Percentiles rank a stretch among this genome's conserved stretches.
These are phyloP conservation scores for Thraustochytrium sp. DNA, from an alignment of 352 stramenopile genomes.

Conservation along the genomic window DNA sequence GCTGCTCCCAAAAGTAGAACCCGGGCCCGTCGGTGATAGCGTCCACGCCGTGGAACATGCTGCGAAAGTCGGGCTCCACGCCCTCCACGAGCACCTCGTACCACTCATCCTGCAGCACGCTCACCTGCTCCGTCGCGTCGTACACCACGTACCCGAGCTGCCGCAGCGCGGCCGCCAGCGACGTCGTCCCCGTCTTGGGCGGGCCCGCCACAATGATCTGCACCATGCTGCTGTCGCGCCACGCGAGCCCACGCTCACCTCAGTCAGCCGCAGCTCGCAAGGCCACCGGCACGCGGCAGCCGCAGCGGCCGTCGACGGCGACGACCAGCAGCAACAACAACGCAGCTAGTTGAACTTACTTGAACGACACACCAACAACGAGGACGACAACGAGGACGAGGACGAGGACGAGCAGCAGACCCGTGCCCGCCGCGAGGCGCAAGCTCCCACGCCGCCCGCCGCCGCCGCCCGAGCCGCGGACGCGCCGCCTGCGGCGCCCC, in stretches of 20 bases:
- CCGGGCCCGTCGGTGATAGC: not conserved
- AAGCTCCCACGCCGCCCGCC: too few species aligned
- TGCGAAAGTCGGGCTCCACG: not conserved
- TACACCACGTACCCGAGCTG: not conserved
- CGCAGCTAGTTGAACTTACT: too few species aligned
- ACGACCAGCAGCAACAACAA: too few species aligned
- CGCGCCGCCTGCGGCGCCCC: too few species aligned
- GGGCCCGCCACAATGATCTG: not conserved
- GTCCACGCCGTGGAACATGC: not conserved
- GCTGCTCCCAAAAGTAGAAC: constrained; percentile 1
- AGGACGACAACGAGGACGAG: too few species aligned
- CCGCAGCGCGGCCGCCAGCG: not conserved
- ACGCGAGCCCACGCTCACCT: not conserved
- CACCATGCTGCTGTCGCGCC: not conserved
- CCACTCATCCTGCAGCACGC: not conserved
- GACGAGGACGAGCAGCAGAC: too few species aligned
- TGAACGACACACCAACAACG: too few species aligned
- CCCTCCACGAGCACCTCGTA: not conserved
- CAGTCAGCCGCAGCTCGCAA: too few species aligned
- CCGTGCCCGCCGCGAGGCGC: too few species aligned
- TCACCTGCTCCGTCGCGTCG: not conserved
- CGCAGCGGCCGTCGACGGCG: too few species aligned
- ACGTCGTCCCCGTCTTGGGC: constrained; percentile 7
- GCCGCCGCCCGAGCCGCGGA: too few species aligned
- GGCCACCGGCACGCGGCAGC: too few species aligned